A percentile compares a stretch with the other conserved stretches of the same genome.
These are phyloP conservation scores for Capsicum rhomboideum DNA, from an alignment of 257 asterid genomes.

Conservation along the genomic window DNA sequence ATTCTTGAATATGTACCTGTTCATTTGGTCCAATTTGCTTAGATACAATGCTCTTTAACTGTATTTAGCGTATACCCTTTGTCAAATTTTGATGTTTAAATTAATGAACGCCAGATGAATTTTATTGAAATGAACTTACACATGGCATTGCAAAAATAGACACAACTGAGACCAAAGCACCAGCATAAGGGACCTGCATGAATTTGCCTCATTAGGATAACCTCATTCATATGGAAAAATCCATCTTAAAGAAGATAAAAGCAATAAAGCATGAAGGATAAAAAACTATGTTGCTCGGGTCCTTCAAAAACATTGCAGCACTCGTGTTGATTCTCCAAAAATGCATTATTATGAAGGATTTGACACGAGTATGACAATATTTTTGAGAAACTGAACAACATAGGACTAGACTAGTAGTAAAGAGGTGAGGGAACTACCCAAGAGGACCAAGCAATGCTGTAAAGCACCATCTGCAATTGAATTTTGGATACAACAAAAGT, in stretches of 20 bases:
- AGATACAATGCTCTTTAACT: conserved; percentile 88
- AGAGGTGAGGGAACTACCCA: conserved; percentile 47
- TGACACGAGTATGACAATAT: not conserved
- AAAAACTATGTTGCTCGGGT: not conserved
- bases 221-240: not conserved
- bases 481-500: not conserved
- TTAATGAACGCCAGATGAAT: not conserved
- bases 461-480: conserved; percentile 59
- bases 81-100: not conserved
- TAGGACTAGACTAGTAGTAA: not conserved
- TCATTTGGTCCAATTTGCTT: conserved; percentile 81
- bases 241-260: too few relatives aligned
- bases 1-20: conserved; percentile 41
- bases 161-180: conserved; percentile 46
- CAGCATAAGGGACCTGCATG: conserved; percentile 77
- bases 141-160: conserved; percentile 70
- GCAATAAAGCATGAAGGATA: not conserved
- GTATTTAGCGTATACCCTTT: conserved; percentile 6
- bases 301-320: not conserved
- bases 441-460: conserved; percentile 87
- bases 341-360: not conserved
- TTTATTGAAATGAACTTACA: conserved; percentile 30
- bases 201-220: not conserved
- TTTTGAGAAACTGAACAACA: not conserved
- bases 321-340: not conserved